A percentile compares a stretch with the other conserved stretches of the same genome.
These are phyloP conservation scores for Fraxinus cuspidata DNA, from an alignment of 257 asterid species.

Conservation along the genomic window DNA sequence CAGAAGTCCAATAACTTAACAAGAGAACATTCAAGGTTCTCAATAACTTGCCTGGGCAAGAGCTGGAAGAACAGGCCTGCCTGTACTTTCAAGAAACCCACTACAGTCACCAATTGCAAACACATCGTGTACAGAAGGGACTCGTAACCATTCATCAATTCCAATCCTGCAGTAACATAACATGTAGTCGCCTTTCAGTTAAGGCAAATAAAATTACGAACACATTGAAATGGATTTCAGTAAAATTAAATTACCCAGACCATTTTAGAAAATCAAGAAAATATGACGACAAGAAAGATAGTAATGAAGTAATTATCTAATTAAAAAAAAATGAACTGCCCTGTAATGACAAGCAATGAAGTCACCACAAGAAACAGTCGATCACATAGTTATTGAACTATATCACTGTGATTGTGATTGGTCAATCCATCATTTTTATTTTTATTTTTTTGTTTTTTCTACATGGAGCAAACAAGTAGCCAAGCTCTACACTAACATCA, in stretches of 20 bases:
- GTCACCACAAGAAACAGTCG: background rate
- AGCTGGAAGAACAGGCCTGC: slow-evolving; percentile 95
- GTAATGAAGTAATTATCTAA: slow-evolving; percentile 1
- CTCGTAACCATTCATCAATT: slow-evolving; percentile 89
- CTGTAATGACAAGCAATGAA: background rate
- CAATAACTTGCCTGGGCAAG: slow-evolving; percentile 69
- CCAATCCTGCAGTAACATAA: slow-evolving; percentile 66
- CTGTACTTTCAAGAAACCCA: slow-evolving; percentile 91
- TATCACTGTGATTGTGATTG: background rate
- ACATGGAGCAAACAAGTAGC: background rate
- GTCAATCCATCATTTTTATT: background rate
- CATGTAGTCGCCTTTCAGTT: slow-evolving; percentile 12
- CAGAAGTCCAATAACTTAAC: slow-evolving; percentile 2
- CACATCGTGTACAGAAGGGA: slow-evolving; percentile 77
- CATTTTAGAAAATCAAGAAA: background rate
- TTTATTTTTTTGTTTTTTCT: no score
- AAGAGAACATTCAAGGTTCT: slow-evolving; percentile 10
- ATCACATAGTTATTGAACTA: background rate
- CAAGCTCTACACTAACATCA: background rate
- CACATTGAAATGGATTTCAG: slow-evolving; percentile 14
- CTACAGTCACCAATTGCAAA: slow-evolving; percentile 93
- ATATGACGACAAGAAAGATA: background rate
- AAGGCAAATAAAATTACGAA: background rate
- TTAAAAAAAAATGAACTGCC: background rate
- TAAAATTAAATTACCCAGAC: background rate